Percentiles rank a stretch among this genome's conserved stretches.
phyloP scores from a whole-genome alignment of 345 rosid genomes.

The Citrus inodora region DNA sequence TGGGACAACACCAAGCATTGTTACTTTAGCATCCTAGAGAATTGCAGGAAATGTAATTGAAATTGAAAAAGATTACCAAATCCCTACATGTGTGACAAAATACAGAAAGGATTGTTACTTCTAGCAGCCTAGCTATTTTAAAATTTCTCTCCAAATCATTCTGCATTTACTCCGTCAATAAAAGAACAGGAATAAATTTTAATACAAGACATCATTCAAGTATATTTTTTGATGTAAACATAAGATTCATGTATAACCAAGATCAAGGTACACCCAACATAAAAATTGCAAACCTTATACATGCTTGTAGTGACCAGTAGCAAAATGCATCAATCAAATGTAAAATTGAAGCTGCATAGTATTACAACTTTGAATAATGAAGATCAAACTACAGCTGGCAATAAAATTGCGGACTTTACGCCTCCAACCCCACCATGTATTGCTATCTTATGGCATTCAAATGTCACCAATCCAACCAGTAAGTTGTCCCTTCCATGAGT shows the following conservation, averaged over 20 bases:
- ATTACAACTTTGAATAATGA: not conserved
- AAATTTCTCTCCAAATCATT: not conserved
- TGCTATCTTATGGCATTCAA: no score
- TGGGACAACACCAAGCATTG: conserved; percentile 96
- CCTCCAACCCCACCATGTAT: no score
- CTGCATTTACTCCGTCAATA: not conserved
- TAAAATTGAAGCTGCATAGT: not conserved
- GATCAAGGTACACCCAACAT: not conserved
- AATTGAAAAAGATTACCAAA: not conserved
- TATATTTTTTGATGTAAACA: not conserved
- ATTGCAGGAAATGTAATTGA: conserved; percentile 6
- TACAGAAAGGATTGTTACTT: not conserved
- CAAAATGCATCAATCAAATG: not conserved
- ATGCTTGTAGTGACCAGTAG: not conserved
- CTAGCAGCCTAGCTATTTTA: not conserved
- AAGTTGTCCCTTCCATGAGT: not conserved
- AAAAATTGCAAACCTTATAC: not conserved
- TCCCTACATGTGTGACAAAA: not conserved
- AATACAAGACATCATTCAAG: not conserved
- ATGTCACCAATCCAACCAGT: not conserved
- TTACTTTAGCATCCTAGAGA: conserved; percentile 83
- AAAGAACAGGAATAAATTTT: not conserved
- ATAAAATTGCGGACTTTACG: not conserved
- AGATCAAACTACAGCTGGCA: not conserved
- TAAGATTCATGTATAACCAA: not conserved